Percentiles rank a stretch among this genome's conserved stretches.
These are phyloP conservation scores for Trametes cingulata DNA, from an alignment of 768 basidiomycete genomes.

Conservation along the genomic window DNA sequence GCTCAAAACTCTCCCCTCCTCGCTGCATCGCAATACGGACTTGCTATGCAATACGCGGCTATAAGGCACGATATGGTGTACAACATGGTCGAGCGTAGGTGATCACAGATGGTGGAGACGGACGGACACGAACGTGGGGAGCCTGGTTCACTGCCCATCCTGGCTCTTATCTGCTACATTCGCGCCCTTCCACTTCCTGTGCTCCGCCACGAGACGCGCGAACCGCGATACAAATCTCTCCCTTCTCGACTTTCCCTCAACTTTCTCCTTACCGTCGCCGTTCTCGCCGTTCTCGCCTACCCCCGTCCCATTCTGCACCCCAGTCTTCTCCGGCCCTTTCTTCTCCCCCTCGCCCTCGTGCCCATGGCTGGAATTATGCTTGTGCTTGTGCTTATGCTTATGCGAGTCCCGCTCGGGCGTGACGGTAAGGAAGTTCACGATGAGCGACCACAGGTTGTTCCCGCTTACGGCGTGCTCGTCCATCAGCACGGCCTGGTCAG, in stretches of 20 bases:
- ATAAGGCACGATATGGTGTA: no score
- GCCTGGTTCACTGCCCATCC: not conserved
- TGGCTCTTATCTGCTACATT: not conserved
- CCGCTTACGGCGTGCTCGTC: conserved; percentile 58
- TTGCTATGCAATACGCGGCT: no score
- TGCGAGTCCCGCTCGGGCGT: conserved; percentile 43
- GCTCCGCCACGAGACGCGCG: conserved; percentile 24
- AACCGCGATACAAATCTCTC: conserved; percentile 24
- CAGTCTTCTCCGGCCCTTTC: not conserved
- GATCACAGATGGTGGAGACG: not conserved
- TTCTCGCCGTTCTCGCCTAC: not conserved
- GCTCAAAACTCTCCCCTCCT: no score
- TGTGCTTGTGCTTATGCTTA: conserved; percentile 7
- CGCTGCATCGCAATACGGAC: no score
- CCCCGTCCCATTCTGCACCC: not conserved
- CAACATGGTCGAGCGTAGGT: no score
- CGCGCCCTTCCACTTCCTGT: conserved; percentile 12
- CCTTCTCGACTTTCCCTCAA: conserved; percentile 1
- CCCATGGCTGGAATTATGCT: not conserved
- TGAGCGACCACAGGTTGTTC: conserved; percentile 71
- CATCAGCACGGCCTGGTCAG: conserved; percentile 64
- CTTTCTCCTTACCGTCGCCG: not conserved
- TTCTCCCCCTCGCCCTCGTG: not conserved
- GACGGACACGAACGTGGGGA: not conserved
- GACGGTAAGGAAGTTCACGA: conserved; percentile 63